Conservation (phyloP, 2,329 filamentous ascomycete genomes). For the Penicillium sp. region DNA sequence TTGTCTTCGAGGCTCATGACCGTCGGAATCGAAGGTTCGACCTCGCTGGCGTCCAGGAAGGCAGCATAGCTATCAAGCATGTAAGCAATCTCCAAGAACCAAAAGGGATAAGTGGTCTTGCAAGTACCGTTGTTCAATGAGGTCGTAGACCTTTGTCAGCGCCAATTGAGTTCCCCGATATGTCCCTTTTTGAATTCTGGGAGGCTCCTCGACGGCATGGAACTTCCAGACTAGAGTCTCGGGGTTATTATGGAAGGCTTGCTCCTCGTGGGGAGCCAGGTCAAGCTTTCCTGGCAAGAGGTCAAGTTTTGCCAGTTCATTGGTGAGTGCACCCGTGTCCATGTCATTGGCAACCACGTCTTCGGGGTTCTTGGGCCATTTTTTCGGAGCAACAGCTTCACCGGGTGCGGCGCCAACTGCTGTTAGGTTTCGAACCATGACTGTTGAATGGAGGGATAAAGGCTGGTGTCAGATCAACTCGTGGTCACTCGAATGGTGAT, state of each 20-base stretch:
- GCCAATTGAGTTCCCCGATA: slow-evolving; percentile 6
- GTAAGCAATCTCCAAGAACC: background rate
- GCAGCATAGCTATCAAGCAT: slow-evolving; percentile 2
- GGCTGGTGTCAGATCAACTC: too few species aligned
- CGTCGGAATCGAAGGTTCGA: slow-evolving; percentile 5
- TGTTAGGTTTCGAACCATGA: too few species aligned
- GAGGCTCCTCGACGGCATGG: background rate
- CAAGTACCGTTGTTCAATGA: slow-evolving; percentile 7
- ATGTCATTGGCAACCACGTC: too few species aligned
- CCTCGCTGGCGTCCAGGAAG: slow-evolving; percentile 4
- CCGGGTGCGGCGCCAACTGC: too few species aligned
- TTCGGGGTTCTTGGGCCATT: too few species aligned
- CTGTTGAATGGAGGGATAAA: too few species aligned
- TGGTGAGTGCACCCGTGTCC: slow-evolving; percentile 8
- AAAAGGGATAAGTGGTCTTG: background rate
- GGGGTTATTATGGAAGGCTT: background rate
- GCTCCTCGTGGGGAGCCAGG: background rate
- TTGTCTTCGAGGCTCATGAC: slow-evolving; percentile 3
- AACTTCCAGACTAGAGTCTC: slow-evolving; percentile 2
- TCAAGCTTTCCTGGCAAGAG: slow-evolving; percentile 3
- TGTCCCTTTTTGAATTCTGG: slow-evolving; percentile 1
- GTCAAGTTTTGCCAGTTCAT: slow-evolving; percentile 4
- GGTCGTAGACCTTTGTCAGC: slow-evolving; percentile 5
- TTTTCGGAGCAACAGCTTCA: too few species aligned
- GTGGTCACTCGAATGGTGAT: too few species aligned